phyloP scores from a whole-genome alignment of 768 basidiomycete genomes.

The Hydnum rufescens region DNA sequence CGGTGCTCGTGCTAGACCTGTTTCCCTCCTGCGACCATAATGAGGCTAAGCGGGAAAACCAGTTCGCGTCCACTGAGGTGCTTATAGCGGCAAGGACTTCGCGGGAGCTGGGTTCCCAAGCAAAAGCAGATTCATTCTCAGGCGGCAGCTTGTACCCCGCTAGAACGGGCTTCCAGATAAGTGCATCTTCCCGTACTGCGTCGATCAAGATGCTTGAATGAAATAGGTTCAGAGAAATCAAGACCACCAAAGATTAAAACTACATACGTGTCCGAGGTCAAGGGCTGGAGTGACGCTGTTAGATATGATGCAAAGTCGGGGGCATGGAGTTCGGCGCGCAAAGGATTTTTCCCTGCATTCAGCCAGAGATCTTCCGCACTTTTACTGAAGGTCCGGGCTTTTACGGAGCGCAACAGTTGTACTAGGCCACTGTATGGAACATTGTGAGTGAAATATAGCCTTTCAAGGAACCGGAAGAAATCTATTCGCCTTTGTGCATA shows the following conservation, averaged over 20 bases:
- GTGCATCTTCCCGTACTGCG: slow-evolving; percentile 57
- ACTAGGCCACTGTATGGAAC: slow-evolving; percentile 34
- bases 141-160: slow-evolving; percentile 34
- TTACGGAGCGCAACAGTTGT: slow-evolving; percentile 46
- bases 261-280: slow-evolving; percentile 4
- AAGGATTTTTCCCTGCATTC: slow-evolving; percentile 49
- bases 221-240: slow-evolving; percentile 14
- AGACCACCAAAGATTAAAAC: background rate
- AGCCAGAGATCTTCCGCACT: slow-evolving; percentile 47
- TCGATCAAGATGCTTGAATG: slow-evolving; percentile 27
- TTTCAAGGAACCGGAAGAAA: background rate
- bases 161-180: slow-evolving; percentile 46
- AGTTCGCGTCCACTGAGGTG: slow-evolving; percentile 29
- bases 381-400: slow-evolving; percentile 52
- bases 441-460: background rate
- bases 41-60: slow-evolving; percentile 37
- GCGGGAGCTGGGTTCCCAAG: slow-evolving; percentile 36
- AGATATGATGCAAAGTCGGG: slow-evolving; percentile 32
- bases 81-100: slow-evolving; percentile 32
- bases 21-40: slow-evolving; percentile 73
- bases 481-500: slow-evolving; percentile 37
- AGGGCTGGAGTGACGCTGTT: slow-evolving; percentile 20
- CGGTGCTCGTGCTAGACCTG: slow-evolving; percentile 23
- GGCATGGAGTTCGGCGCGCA: slow-evolving; percentile 28
- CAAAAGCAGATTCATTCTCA: slow-evolving; percentile 21